Evolutionary conservation across 257 asterid species (phyloP).

Genomic region (Phtheirospermum japonicum): DNA sequence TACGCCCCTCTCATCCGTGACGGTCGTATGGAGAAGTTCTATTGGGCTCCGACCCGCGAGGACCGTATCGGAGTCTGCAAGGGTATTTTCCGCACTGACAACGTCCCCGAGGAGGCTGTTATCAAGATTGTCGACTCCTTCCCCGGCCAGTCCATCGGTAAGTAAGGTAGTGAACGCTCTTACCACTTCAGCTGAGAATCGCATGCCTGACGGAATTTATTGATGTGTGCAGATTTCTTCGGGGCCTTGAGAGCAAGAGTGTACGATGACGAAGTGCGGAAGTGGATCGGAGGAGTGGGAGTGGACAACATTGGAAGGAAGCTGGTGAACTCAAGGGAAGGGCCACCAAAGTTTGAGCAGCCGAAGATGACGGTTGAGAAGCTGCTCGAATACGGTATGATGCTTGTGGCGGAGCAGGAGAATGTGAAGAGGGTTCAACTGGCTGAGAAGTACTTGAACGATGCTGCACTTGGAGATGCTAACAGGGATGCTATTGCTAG

Average conservation of each 20-base stretch:
- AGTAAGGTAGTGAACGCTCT: too few species aligned
- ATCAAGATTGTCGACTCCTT: constrained; percentile 51
- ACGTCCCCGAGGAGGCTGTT: constrained; percentile 32
- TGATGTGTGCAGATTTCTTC: constrained; percentile 43
- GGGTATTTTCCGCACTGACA: constrained; percentile 54
- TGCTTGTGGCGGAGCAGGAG: constrained; percentile 59
- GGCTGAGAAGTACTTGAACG: constrained; percentile 45
- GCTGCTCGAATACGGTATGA: constrained; percentile 48
- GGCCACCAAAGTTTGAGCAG: constrained; percentile 50
- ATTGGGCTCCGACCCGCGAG: constrained; percentile 70
- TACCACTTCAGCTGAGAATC: too few species aligned
- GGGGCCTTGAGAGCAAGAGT: constrained; percentile 68
- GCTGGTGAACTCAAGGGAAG: constrained; percentile 51
- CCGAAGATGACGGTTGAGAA: constrained; percentile 54
- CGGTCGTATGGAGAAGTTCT: constrained; percentile 70
- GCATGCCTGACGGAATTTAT: too few species aligned
- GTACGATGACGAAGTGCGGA: constrained; percentile 55
- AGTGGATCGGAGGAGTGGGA: constrained; percentile 47
- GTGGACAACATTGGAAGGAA: constrained; percentile 45
- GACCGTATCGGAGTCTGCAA: constrained; percentile 58
- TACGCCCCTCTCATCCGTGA: constrained; percentile 67
- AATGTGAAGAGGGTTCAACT: constrained; percentile 67
- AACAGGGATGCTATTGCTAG: constrained; percentile 48
- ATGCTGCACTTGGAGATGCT: constrained; percentile 67
- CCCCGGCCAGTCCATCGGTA: constrained; percentile 69